These are phyloP conservation scores for Epichloe sibirici DNA, from an alignment of 2,329 filamentous ascomycete species.

Conservation along the genomic window DNA sequence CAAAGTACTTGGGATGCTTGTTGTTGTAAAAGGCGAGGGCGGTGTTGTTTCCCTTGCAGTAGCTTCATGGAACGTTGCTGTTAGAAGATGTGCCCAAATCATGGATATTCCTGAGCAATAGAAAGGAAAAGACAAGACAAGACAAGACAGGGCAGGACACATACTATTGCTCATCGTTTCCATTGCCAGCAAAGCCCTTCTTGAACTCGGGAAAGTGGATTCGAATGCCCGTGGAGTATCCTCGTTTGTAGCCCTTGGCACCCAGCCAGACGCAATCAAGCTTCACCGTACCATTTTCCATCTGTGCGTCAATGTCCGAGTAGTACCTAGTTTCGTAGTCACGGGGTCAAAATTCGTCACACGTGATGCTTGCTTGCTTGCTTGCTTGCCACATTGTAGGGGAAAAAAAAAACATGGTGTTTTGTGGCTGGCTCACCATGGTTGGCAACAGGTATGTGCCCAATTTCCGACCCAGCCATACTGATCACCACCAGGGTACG, in stretches of 20 bases:
- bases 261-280: slow-evolving; percentile 4
- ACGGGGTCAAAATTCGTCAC: too few species aligned
- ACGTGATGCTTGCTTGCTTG: not conserved
- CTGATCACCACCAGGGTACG: not conserved
- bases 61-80: not conserved
- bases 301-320: slow-evolving; percentile 1
- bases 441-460: not conserved
- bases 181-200: not conserved
- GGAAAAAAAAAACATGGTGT: not conserved
- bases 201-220: slow-evolving; percentile 3
- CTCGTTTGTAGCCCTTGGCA: not conserved
- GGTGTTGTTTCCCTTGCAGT: not conserved
- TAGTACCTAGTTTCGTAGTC: slow-evolving; percentile 2
- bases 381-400: not conserved
- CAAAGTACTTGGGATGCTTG: not conserved
- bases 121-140: not conserved
- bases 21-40: not conserved
- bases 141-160: not conserved
- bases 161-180: not conserved
- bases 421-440: not conserved
- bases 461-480: slow-evolving; percentile 4
- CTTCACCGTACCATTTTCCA: not conserved
- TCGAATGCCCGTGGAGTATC: not conserved
- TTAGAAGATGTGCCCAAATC: not conserved
- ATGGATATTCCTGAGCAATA: too few species aligned